phyloP scores from a whole-genome alignment of 2,329 filamentous ascomycete species.

The Colletotrichum scovillei region DNA sequence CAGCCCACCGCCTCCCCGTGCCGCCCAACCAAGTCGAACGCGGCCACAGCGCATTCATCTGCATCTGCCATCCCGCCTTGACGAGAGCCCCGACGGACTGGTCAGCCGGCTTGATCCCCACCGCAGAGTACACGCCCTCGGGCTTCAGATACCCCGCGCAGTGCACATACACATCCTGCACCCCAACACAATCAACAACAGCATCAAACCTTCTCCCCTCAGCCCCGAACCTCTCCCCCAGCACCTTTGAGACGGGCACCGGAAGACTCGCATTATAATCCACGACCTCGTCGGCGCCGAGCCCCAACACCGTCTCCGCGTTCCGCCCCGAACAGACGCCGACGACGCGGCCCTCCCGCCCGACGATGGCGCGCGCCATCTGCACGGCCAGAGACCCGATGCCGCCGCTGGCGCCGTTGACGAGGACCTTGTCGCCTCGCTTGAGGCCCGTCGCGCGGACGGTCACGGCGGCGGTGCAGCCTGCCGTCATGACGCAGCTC shows the following conservation, averaged over 20 bases:
- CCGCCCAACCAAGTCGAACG: constrained; percentile 48
- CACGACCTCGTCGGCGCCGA: constrained; percentile 62
- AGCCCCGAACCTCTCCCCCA: constrained; percentile 10
- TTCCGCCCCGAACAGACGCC: constrained; percentile 61
- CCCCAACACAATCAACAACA: constrained; percentile 62
- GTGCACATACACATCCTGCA: constrained; percentile 56
- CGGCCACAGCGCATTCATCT: constrained; percentile 53
- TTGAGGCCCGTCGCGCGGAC: constrained; percentile 50
- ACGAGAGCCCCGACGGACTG: constrained; percentile 45
- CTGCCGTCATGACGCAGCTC: constrained; percentile 51
- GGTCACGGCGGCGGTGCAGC: constrained; percentile 51
- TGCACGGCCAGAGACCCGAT: constrained; percentile 60
- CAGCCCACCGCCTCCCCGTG: constrained; percentile 48
- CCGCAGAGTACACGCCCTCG: constrained; percentile 52
- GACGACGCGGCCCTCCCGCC: constrained; percentile 54
- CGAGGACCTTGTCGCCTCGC: constrained; percentile 53
- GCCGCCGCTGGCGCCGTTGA: constrained; percentile 64
- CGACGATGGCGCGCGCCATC: constrained; percentile 51
- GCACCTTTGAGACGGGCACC: background rate
- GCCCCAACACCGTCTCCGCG: constrained; percentile 53
- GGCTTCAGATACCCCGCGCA: constrained; percentile 52
- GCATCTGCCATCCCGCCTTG: constrained; percentile 46
- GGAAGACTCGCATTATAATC: background rate
- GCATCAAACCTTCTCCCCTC: constrained; percentile 49
- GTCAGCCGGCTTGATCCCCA: constrained; percentile 51